phyloP scores from a whole-genome alignment of 106 monocot species.

The Ottelia alismoides region DNA sequence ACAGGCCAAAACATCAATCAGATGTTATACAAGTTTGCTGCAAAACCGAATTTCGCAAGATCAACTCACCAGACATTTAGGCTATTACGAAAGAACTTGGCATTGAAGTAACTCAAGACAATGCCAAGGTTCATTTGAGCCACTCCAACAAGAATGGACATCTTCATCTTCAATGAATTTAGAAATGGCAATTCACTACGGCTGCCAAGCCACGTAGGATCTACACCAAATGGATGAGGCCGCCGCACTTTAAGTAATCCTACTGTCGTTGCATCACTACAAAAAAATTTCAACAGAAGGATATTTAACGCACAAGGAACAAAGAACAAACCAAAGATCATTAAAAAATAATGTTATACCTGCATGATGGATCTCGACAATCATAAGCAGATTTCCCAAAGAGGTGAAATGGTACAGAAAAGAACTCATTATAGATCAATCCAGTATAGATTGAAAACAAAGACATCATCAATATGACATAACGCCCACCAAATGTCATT shows the following conservation, averaged over 20 bases:
- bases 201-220: constrained; percentile 81
- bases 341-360: constrained; percentile 45
- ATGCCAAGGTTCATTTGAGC: constrained; percentile 96
- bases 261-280: constrained; percentile 56
- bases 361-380: constrained; percentile 83
- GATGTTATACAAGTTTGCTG: too few species aligned
- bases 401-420: constrained; percentile 83
- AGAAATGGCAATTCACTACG: constrained; percentile 87
- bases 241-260: constrained; percentile 53
- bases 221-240: constrained; percentile 87
- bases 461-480: constrained; percentile 87
- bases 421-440: constrained; percentile 93
- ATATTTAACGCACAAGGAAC: too few species aligned
- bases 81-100: constrained; percentile 47
- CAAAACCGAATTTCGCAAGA: too few species aligned
- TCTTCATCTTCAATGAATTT: constrained; percentile 97
- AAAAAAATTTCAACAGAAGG: too few species aligned
- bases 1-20: too few species aligned
- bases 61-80: constrained; percentile 65
- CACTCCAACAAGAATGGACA: constrained; percentile 93
- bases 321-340: too few species aligned
- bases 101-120: constrained; percentile 84
- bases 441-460: constrained; percentile 91
- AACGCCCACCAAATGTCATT: constrained; percentile 95
- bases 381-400: constrained; percentile 86